Base-by-base conservation (phyloP, 495 filamentous ascomycete species). In the Penicillium steckii region DNA sequence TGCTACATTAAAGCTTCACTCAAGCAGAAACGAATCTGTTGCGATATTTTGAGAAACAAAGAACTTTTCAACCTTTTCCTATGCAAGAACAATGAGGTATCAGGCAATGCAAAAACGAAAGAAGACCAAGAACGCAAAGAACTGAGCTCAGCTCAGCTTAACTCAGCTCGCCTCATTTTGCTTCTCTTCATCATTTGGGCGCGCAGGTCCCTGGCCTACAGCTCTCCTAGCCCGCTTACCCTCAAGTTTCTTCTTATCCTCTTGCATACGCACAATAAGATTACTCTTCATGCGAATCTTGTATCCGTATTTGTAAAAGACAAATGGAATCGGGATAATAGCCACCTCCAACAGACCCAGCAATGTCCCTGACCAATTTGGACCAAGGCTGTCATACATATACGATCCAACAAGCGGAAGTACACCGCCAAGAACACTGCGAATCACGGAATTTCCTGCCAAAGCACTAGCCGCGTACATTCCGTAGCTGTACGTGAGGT, bases 281-380 rank as follows among this genome's bases (percentile, higher is more conserved):
- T 72, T 71, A 48, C 85, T 89, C 60, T 72, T 82, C 46, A 66
- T 73, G 15, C 90, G 75, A 42, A 95, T 90, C 56, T 68, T 76
- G 18, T 82, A 75, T 0, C 90, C 89, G 58, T 87, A 91, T 30
- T 75, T 78, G 53, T 89, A 95, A 60, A 95, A 94, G 8, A 86
- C 69, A 45, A 91, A 78, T 0, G 90, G 90, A 55, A 95, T 92
- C 0, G 90, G 90, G 15, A 92, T 83, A 55, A 89, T 73, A 4
- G 73, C 63, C 8, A 85, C 77, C 62, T 92, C 87, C 8, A 92
- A 56, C 42, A 90, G 44, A 0, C 85, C 90, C 37, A 95, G 68
- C 12, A 91, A 61, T 0, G 87, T 92, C 1, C 86, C 88, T 0
- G 90, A 85, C 90, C 89, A 91, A 60, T 87, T 85, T 18, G 90